Percentiles rank a stretch among this genome's conserved stretches.
Evolutionary conservation across 257 asterid species (phyloP).

Genomic region (Nicotiana knightiana): DNA sequence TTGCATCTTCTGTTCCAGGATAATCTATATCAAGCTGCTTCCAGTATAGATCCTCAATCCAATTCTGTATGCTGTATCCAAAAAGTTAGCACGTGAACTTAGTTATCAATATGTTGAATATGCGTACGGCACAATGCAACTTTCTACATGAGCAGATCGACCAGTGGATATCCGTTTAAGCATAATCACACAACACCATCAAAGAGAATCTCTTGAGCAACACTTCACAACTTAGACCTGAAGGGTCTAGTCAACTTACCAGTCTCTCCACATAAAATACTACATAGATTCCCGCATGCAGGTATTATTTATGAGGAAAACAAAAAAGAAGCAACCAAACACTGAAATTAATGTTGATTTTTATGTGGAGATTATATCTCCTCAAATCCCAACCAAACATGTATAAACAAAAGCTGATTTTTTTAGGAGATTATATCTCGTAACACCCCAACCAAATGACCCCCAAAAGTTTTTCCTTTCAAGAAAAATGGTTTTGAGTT

Average conservation of each 20-base stretch:
- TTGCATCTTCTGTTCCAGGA: constrained; percentile 89
- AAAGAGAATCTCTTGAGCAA: background rate
- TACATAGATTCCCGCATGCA: no score
- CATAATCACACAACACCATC: no score
- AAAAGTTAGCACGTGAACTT: constrained; percentile 6
- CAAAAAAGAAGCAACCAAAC: no score
- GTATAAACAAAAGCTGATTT: no score
- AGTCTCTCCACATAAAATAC: background rate
- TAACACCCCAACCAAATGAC: no score
- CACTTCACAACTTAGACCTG: background rate
- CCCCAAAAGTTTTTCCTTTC: background rate
- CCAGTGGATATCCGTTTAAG: background rate
- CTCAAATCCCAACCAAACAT: no score
- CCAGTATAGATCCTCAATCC: constrained; percentile 97
- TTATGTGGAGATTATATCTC: no score
- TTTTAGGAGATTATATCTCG: no score
- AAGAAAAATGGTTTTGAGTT: background rate
- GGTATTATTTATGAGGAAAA: no score
- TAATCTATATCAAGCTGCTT: constrained; percentile 87
- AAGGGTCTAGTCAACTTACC: background rate
- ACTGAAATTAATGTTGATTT: no score
- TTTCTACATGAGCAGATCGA: background rate
- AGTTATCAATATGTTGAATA: background rate
- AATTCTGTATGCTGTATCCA: constrained; percentile 71
- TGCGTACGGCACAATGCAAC: background rate